Evolutionary conservation across 371 early-diverging fungal species (phyloP), one percentile per base, ranked within the genome.

Genomic region (Apophysomyces elegans): DNA sequence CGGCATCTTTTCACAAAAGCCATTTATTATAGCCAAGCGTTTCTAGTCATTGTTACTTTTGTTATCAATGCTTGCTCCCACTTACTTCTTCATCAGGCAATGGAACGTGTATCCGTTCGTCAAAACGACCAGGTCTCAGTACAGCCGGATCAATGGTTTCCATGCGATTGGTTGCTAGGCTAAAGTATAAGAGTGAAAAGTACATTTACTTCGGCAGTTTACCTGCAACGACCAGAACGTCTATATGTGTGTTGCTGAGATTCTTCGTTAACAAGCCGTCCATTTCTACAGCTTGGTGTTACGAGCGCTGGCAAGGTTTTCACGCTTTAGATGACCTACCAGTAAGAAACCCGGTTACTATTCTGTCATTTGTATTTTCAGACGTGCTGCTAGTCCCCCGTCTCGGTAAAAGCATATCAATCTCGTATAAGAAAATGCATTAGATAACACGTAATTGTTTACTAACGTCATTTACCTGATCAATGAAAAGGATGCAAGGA

Each of bases 51-150:
- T 61, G 41, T 54, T 54, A 62, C 63, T 64, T 16, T 3, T 32
- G 11, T 39, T 39, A 56, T 43, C 45, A 12, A 26, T 36, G n/a
- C 13, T 37, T 56, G 6, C 13, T 6, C 44, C 39, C 32, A 7
- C 50, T 16, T 73, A 82, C 86, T 65, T 75, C 64, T 13, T 85
- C 81, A 80, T 98, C 93, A 13, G 99, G 99, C 56, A 95, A 84
- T 37, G 97, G 91, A 60, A 99, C 91, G 75, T 97, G 92, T 36
- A 99, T 91, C 71, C 98, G 94, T 76, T 99, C 99, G 80, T 99
- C 99, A 58, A 99, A 89, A 65, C 99, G 95, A 32, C 99, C 99
- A 44, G 99, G 99, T 70, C 98, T 86, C 72, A 99, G 74, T 68
- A 99, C 92, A 64, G 99, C 94, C 26, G 96, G 85, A 84, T 99